Evolutionary conservation across 768 basidiomycete genomes (phyloP).

Genomic region (Asterophora parasitica): DNA sequence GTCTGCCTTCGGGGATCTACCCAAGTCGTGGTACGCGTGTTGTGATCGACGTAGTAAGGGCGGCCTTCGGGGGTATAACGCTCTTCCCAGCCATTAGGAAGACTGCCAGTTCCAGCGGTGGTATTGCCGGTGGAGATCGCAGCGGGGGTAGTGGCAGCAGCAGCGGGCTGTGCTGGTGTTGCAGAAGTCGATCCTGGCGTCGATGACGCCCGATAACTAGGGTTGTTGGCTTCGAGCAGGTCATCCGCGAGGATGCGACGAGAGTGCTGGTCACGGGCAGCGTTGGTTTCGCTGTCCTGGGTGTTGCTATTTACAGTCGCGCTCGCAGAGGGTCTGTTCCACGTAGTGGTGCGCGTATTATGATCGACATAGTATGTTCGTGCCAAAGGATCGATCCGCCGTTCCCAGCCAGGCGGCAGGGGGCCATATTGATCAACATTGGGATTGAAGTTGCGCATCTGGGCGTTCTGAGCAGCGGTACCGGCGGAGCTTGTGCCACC

Average conservation of each 20-base stretch:
- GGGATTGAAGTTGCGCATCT: constrained; percentile 87
- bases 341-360: constrained; percentile 95
- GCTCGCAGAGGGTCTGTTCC: constrained; percentile 86
- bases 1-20: constrained; percentile 98
- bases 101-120: constrained; percentile 73
- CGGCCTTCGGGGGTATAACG: constrained; percentile 97
- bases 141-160: constrained; percentile 28
- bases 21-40: constrained; percentile 99
- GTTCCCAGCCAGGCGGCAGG: constrained; percentile 91
- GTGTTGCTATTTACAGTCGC: constrained; percentile 66
- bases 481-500: constrained; percentile 27
- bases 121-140: constrained; percentile 42
- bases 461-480: constrained; percentile 42
- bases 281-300: constrained; percentile 77
- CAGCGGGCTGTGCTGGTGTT: constrained; percentile 18
- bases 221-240: constrained; percentile 68
- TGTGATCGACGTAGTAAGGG: constrained; percentile 99
- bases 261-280: constrained; percentile 82
- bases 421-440: constrained; percentile 92
- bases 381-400: constrained; percentile 93
- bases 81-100: constrained; percentile 99
- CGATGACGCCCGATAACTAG: constrained; percentile 30
- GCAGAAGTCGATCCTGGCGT: constrained; percentile 15
- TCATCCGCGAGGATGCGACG: constrained; percentile 84
- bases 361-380: constrained; percentile 99